A percentile compares a stretch with the other conserved stretches of the same genome.
Evolutionary conservation across 257 asterid genomes (phyloP).

Genomic region (Ballota nigra): DNA sequence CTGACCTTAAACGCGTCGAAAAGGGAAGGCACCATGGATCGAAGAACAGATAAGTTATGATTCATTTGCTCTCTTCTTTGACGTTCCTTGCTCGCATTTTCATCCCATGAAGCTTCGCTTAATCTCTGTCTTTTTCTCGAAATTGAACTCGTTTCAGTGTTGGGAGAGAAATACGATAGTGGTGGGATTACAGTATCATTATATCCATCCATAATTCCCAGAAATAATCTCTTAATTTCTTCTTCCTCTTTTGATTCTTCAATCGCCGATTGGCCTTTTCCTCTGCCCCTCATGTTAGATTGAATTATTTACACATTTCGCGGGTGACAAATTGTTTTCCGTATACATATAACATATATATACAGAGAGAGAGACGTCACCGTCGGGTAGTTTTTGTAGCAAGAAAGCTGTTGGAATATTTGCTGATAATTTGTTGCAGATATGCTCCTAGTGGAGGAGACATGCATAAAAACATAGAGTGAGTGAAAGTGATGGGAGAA

Average conservation of each 20-base stretch:
- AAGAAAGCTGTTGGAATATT: conserved; percentile 37
- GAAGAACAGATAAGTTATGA: conserved; percentile 47
- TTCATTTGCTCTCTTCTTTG: conserved; percentile 37
- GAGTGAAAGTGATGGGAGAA: background rate
- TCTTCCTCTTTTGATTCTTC: conserved; percentile 33
- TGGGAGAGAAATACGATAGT: conserved; percentile 34
- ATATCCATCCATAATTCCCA: conserved; percentile 58
- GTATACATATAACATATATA: background rate
- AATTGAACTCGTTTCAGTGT: conserved; percentile 11
- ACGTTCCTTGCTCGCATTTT: conserved; percentile 30
- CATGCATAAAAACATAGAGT: background rate
- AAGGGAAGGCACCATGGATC: conserved; percentile 55
- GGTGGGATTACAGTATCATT: conserved; percentile 48
- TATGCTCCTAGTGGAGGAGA: background rate
- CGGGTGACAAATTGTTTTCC: too few relatives aligned
- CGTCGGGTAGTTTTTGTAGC: conserved; percentile 1
- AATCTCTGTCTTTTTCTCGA: conserved; percentile 19
- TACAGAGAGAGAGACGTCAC: background rate
- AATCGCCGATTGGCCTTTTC: conserved; percentile 4
- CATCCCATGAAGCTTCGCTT: conserved; percentile 18
- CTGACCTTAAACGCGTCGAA: conserved; percentile 42
- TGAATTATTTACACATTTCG: background rate
- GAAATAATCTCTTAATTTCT: conserved; percentile 37
- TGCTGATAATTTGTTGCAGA: conserved; percentile 18
- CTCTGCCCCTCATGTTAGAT: conserved; percentile 23